Evolutionary conservation across 768 basidiomycete genomes (phyloP), one percentile per base, ranked within the genome.

Genomic region (Hygrophoropsis aurantiaca): DNA sequence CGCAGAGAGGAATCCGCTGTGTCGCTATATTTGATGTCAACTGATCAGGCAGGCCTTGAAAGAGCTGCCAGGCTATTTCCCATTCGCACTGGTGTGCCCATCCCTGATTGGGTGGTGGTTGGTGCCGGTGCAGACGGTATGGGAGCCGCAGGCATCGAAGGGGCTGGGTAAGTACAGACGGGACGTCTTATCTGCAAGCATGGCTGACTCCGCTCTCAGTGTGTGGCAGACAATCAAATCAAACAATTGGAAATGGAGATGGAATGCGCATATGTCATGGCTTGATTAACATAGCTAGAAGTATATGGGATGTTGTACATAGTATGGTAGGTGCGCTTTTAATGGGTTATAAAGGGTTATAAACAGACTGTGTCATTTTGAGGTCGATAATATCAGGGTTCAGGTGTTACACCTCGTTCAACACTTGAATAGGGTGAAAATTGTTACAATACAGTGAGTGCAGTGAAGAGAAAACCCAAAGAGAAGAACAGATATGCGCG

Each of bases 391-490:
- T 67, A 69, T 64, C 73, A 71, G 66, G 70, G 72, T 78, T 73
- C 74, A 60, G 58, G 58, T 65, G 59, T 64, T 71, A 74, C 70
- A 75, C 70, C 72, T 73, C 68, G 73, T 78, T 78, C 73, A 78
- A 79, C 77, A 78, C 70, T 74, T 74, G 73, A 76, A 74, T 64
- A 69, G 59, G 68, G 70, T 67, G 57, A 63, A 69, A 56, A 61
- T 64, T 85, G 81, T 75, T 89, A 90, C 86, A 89, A 84, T 89
- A 90, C 87, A 89, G 77, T 86, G 82, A 79, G 79, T 77, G 75
- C 54, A 26, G 59, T 73, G 71, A 65, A 68, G 59, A 63, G 64
- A 68, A 75, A 75, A 74, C 78, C 82, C 77, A 77, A 74, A 77
- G 75, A 70, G 71, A 78, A 63, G 75, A 73, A 79, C 74, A 82